Evolutionary conservation across 2,329 filamentous ascomycete species (phyloP).

Genomic region (Canariomyces notabilis): DNA sequence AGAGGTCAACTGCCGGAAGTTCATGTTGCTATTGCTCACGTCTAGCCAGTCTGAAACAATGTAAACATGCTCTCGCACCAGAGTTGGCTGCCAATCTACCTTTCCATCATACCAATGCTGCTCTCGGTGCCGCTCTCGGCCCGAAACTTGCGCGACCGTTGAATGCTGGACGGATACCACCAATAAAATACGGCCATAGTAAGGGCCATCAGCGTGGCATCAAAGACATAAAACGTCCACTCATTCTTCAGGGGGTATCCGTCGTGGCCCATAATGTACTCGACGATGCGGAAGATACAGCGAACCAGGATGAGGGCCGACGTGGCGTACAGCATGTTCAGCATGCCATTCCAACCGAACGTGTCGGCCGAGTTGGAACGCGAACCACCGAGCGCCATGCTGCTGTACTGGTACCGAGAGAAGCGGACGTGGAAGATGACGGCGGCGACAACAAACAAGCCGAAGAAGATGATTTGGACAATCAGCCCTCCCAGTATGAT

Average conservation of each 20-base stretch:
- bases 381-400: neutral
- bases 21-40: no score
- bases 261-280: conserved; percentile 40
- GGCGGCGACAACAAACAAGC: conserved; percentile 27
- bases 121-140: no score
- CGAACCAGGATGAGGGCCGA: conserved; percentile 40
- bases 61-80: no score
- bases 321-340: conserved; percentile 30
- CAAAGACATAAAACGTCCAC: conserved; percentile 40
- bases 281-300: conserved; percentile 43
- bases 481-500: no score
- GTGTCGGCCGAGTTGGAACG: no score
- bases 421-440: conserved; percentile 8
- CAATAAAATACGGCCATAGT: conserved; percentile 35
- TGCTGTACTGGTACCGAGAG: neutral
- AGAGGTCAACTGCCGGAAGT: no score
- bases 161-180: neutral
- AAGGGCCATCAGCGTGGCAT: conserved; percentile 36
- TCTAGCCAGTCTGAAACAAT: no score
- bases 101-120: no score
- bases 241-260: conserved; percentile 39
- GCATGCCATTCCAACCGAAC: conserved; percentile 27
- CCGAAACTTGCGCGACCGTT: no score
- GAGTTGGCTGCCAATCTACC: no score
- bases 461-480: conserved; percentile 52